These are phyloP conservation scores for Lanmaoa pseudosensibilis DNA, from an alignment of 768 basidiomycete genomes.

Conservation along the genomic window DNA sequence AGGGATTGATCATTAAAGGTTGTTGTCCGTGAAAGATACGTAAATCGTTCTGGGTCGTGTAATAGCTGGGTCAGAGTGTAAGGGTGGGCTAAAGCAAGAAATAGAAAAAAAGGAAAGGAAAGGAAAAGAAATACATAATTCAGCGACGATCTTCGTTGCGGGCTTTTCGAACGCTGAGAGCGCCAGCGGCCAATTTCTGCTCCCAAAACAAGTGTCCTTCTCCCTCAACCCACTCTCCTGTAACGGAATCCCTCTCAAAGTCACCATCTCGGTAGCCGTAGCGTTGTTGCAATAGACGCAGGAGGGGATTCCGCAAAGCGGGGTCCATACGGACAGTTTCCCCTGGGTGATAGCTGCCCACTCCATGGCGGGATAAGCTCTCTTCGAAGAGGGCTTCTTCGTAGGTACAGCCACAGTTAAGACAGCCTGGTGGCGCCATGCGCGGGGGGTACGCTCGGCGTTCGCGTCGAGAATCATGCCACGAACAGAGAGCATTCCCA, in stretches of 20 bases:
- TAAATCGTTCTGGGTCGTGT: slow-evolving; percentile 22
- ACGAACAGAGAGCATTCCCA: slow-evolving; percentile 85
- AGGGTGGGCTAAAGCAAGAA: background rate
- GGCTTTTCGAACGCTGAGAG: slow-evolving; percentile 36
- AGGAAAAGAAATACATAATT: background rate
- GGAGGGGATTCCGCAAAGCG: slow-evolving; percentile 75
- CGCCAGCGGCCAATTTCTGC: slow-evolving; percentile 45
- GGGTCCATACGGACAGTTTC: slow-evolving; percentile 90
- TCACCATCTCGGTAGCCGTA: slow-evolving; percentile 84
- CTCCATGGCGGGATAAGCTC: slow-evolving; percentile 72
- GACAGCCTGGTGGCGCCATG: slow-evolving; percentile 71
- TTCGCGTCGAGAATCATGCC: slow-evolving; percentile 88
- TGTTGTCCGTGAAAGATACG: slow-evolving; percentile 25
- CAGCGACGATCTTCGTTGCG: slow-evolving; percentile 41
- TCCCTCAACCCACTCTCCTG: slow-evolving; percentile 66
- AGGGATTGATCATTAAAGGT: slow-evolving; percentile 17
- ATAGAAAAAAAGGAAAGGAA: background rate
- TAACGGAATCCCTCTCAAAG: slow-evolving; percentile 68
- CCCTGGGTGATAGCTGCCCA: slow-evolving; percentile 82
- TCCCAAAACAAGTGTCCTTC: slow-evolving; percentile 70
- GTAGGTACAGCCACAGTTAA: slow-evolving; percentile 85
- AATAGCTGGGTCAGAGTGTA: slow-evolving; percentile 15
- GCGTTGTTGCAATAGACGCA: slow-evolving; percentile 66
- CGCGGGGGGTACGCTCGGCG: slow-evolving; percentile 75
- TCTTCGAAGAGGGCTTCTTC: slow-evolving; percentile 89